A percentile compares a stretch with the other conserved stretches of the same genome.
These are phyloP conservation scores for Lichenothelia convexa DNA, from an alignment of 495 filamentous ascomycete species.

Conservation along the genomic window DNA sequence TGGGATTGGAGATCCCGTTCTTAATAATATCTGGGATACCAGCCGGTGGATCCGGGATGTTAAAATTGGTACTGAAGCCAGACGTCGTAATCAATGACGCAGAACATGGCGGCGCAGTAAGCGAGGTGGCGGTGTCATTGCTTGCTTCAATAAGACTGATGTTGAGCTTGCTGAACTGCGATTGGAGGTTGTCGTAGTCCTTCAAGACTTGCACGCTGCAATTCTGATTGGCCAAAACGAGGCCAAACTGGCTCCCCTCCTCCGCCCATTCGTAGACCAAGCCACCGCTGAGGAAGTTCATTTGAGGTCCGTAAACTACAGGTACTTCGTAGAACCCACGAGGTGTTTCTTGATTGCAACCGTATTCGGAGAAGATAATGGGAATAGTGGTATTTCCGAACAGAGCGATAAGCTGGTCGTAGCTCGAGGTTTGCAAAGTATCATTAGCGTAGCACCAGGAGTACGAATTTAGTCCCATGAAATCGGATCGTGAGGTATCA, in stretches of 20 bases:
- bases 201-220: constrained; percentile 39
- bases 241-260: constrained; percentile 54
- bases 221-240: constrained; percentile 51
- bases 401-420: constrained; percentile 48
- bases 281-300: constrained; percentile 74
- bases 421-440: constrained; percentile 48
- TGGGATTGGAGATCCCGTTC: constrained; percentile 34
- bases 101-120: constrained; percentile 39
- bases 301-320: constrained; percentile 60
- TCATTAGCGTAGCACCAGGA: constrained; percentile 71
- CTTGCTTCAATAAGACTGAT: constrained; percentile 41
- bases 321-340: constrained; percentile 70
- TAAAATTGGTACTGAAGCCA: constrained; percentile 58
- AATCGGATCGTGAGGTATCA: constrained; percentile 51
- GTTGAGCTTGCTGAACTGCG: constrained; percentile 57
- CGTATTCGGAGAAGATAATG: constrained; percentile 92
- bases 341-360: constrained; percentile 69
- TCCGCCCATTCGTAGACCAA: constrained; percentile 77
- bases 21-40: constrained; percentile 38
- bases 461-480: constrained; percentile 92
- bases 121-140: constrained; percentile 31
- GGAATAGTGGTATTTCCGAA: constrained; percentile 61
- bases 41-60: constrained; percentile 38
- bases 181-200: constrained; percentile 62
- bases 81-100: constrained; percentile 39